phyloP scores from a whole-genome alignment of 2,329 filamentous ascomycete genomes.

The Kalmusia sp. region DNA sequence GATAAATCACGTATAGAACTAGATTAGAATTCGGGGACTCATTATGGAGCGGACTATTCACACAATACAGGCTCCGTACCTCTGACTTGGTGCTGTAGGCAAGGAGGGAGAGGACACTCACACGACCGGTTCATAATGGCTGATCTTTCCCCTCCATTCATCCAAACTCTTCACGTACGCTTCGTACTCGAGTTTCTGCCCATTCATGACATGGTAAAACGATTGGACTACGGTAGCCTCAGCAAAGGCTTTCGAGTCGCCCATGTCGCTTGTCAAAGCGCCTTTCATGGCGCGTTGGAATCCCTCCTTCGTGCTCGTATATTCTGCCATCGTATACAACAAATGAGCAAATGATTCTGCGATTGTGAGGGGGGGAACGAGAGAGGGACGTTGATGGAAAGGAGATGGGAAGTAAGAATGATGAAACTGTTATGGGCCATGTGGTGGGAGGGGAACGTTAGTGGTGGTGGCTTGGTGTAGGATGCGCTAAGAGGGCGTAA shows the following conservation, averaged over 20 bases:
- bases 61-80: not conserved
- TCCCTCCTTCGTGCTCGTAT: conserved; percentile 16
- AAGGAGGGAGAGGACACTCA: conserved; percentile 17
- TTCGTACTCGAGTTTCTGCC: conserved; percentile 23
- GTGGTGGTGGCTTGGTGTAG: no score
- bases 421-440: no score
- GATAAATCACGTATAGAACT: no score
- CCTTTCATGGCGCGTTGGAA: conserved; percentile 20
- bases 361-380: no score
- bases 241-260: conserved; percentile 11
- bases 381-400: no score
- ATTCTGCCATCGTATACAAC: conserved; percentile 22
- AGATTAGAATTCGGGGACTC: no score
- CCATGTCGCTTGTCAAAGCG: conserved; percentile 13
- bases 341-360: no score
- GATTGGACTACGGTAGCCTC: conserved; percentile 7
- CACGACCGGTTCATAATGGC: conserved; percentile 36
- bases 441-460: no score
- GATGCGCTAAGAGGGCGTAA: no score
- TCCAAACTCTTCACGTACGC: conserved; percentile 28
- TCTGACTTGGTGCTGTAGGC: not conserved
- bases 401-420: no score
- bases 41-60: no score
- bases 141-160: conserved; percentile 36
- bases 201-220: conserved; percentile 28